Percentiles rank a stretch among this genome's conserved stretches.
Evolutionary conservation across 2,329 filamentous ascomycete genomes (phyloP).

Genomic region (Amphichorda felina): DNA sequence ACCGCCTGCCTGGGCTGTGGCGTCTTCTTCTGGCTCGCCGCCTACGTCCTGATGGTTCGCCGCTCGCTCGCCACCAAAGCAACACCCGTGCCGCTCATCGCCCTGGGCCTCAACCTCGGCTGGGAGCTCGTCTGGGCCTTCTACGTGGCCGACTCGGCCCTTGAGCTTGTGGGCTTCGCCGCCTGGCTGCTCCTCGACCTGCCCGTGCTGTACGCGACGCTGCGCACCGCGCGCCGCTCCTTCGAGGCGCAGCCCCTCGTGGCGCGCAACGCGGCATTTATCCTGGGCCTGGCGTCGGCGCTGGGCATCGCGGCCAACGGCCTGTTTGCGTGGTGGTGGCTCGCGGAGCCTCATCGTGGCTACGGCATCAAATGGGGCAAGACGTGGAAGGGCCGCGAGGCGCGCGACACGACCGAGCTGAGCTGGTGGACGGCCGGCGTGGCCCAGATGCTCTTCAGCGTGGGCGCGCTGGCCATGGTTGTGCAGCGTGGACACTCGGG

Average conservation of each 20-base stretch:
- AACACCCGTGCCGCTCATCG: slow-evolving; percentile 36
- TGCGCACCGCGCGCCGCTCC: slow-evolving; percentile 29
- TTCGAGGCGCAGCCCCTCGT: slow-evolving; percentile 29
- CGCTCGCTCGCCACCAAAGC: slow-evolving; percentile 31
- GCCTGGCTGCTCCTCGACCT: slow-evolving; percentile 38
- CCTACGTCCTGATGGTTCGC: slow-evolving; percentile 34
- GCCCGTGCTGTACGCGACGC: slow-evolving; percentile 30
- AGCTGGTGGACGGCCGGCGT: slow-evolving; percentile 34
- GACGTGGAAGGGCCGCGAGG: slow-evolving; percentile 25
- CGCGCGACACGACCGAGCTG: slow-evolving; percentile 35
- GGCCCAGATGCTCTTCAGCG: slow-evolving; percentile 28
- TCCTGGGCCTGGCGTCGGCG: slow-evolving; percentile 22
- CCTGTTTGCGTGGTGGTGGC: slow-evolving; percentile 34
- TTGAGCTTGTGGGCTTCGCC: slow-evolving; percentile 30
- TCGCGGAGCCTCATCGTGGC: slow-evolving; percentile 25
- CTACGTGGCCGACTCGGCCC: slow-evolving; percentile 27
- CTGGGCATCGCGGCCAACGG: slow-evolving; percentile 25
- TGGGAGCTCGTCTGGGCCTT: slow-evolving; percentile 39
- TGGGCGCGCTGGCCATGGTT: slow-evolving; percentile 28
- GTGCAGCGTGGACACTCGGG: slow-evolving; percentile 33
- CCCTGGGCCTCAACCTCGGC: slow-evolving; percentile 34
- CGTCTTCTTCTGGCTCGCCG: slow-evolving; percentile 25
- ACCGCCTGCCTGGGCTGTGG: slow-evolving; percentile 21
- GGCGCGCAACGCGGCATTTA: slow-evolving; percentile 23
- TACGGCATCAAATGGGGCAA: slow-evolving; percentile 32